Percentiles rank a stretch among this genome's conserved stretches.
Conservation (phyloP, 2,329 filamentous ascomycete genomes). For the Colletotrichum zoysiae region DNA sequence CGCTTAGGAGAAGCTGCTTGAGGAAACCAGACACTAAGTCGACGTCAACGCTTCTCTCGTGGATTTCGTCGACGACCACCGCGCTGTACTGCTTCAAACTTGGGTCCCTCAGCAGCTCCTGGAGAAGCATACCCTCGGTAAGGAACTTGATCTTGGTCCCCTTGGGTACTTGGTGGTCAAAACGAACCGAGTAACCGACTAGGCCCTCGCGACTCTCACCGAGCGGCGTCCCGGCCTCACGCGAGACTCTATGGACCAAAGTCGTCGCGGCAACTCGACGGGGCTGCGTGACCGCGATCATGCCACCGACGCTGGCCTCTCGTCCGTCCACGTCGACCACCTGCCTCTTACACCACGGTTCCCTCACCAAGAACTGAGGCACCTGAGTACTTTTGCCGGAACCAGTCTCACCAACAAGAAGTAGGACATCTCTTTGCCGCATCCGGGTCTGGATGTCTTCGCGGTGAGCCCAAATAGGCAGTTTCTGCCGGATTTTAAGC, state of each 20-base stretch:
- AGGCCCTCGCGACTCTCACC: constrained; percentile 57
- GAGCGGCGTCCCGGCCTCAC: constrained; percentile 74
- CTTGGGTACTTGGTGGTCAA: constrained; percentile 87
- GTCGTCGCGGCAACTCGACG: constrained; percentile 94
- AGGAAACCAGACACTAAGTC: constrained; percentile 92
- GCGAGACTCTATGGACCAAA: constrained; percentile 86
- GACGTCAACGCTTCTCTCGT: constrained; percentile 95
- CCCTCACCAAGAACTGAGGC: constrained; percentile 85
- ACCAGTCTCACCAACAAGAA: constrained; percentile 93
- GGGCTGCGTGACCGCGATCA: constrained; percentile 94
- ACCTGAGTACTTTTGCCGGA: constrained; percentile 98
- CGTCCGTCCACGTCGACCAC: constrained; percentile 62
- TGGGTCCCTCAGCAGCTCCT: constrained; percentile 91
- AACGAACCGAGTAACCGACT: constrained; percentile 95
- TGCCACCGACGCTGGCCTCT: constrained; percentile 74
- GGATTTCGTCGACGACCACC: constrained; percentile 94
- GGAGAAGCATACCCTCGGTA: constrained; percentile 95
- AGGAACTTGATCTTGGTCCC: constrained; percentile 92
- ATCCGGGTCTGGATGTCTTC: constrained; percentile 77
- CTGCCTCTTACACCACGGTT: constrained; percentile 81
- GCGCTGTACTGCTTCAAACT: constrained; percentile 87
- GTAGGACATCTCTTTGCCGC: constrained; percentile 76
- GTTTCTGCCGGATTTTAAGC: constrained; percentile 68
- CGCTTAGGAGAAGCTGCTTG: constrained; percentile 76
- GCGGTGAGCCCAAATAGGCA: constrained; percentile 85